A percentile compares a stretch with the other conserved stretches of the same genome.
These are phyloP conservation scores for Nemania diffusa DNA, from an alignment of 2,329 filamentous ascomycete species.

Conservation along the genomic window DNA sequence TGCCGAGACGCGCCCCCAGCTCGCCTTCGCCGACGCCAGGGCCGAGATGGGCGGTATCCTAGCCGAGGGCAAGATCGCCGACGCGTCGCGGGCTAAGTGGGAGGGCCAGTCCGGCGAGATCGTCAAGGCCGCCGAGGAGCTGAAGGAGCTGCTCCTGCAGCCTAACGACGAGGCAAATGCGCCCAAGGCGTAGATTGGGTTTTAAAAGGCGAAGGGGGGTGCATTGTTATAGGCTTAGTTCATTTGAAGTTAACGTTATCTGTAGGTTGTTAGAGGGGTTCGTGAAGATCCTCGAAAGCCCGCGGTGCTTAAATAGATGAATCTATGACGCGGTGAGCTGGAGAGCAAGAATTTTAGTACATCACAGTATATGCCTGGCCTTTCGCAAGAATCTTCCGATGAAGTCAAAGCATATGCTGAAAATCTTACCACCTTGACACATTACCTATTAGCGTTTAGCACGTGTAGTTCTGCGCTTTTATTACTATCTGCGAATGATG, in stretches of 20 bases:
- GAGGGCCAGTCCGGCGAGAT: conserved; percentile 35
- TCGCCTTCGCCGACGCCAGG: conserved; percentile 44
- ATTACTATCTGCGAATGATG: neutral
- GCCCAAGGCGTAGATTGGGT: conserved; percentile 13
- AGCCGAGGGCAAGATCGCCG: conserved; percentile 40
- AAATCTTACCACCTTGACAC: neutral
- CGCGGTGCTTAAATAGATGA: neutral
- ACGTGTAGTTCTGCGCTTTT: neutral
- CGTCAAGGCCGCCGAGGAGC: conserved; percentile 42
- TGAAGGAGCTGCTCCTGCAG: conserved; percentile 44
- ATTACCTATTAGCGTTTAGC: neutral
- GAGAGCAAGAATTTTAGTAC: neutral
- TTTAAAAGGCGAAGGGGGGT: neutral
- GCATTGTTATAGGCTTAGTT: neutral
- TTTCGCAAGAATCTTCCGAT: neutral
- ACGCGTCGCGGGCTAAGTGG: conserved; percentile 42
- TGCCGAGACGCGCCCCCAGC: conserved; percentile 47
- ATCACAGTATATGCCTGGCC: neutral
- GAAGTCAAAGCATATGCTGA: neutral
- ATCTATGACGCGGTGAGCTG: neutral
- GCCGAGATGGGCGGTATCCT: conserved; percentile 40
- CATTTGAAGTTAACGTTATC: neutral
- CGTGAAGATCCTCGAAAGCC: neutral
- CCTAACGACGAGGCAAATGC: conserved; percentile 33
- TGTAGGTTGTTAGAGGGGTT: neutral